phyloP scores from a whole-genome alignment of 2,329 filamentous ascomycete genomes.

The Monosporascus sp. region DNA sequence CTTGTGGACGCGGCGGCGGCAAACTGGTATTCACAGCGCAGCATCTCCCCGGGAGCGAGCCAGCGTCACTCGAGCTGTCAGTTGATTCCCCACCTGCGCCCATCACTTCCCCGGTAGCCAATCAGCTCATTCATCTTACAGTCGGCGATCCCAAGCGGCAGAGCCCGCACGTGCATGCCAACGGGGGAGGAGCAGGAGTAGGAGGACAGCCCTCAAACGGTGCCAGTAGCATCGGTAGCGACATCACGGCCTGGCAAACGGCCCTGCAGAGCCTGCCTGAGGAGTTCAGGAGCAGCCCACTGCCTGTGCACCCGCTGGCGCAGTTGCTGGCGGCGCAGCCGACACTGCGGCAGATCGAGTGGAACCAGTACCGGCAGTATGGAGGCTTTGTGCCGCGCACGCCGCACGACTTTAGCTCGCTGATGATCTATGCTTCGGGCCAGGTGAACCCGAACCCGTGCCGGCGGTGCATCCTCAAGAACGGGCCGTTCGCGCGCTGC shows the following conservation, averaged over 20 bases:
- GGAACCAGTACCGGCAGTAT: slow-evolving; percentile 22
- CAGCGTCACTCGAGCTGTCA: background rate
- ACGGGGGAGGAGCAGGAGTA: background rate
- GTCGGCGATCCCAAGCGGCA: background rate
- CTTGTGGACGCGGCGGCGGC: slow-evolving; percentile 19
- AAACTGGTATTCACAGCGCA: slow-evolving; percentile 18
- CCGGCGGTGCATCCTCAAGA: slow-evolving; percentile 19
- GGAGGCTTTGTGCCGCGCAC: slow-evolving; percentile 21
- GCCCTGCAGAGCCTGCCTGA: slow-evolving; percentile 15
- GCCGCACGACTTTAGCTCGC: slow-evolving; percentile 18
- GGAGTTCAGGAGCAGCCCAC: slow-evolving; percentile 9
- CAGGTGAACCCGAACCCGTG: slow-evolving; percentile 25
- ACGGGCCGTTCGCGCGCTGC: slow-evolving; percentile 23
- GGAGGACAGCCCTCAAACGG: slow-evolving; percentile 1
- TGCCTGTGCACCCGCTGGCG: slow-evolving; percentile 17
- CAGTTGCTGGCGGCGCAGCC: slow-evolving; percentile 16
- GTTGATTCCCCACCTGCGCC: background rate
- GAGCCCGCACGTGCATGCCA: background rate
- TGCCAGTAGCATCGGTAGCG: slow-evolving; percentile 7
- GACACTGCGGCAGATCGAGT: slow-evolving; percentile 19
- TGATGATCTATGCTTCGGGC: slow-evolving; percentile 26
- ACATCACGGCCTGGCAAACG: slow-evolving; percentile 20
- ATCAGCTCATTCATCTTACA: background rate
- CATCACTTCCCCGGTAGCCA: background rate
- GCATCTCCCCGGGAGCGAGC: slow-evolving; percentile 4